A percentile compares a stretch with the other conserved stretches of the same genome.
phyloP scores from a whole-genome alignment of 306 rosid genomes.

The Cucurbita ficifolia region DNA sequence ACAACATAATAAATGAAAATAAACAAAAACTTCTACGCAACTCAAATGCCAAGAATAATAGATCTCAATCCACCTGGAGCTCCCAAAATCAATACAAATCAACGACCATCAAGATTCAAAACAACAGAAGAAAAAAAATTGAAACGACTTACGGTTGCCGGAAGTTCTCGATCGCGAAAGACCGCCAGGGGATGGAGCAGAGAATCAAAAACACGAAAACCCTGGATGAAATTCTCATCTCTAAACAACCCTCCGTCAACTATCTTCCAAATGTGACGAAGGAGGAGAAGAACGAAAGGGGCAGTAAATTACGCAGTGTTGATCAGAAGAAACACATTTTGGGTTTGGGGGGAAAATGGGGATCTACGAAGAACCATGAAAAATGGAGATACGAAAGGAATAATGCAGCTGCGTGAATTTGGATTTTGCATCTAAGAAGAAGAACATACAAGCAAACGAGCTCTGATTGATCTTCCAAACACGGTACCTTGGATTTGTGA shows the following conservation, averaged over 20 bases:
- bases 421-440: constrained; percentile 1
- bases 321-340: neutral
- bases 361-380: constrained; percentile 33
- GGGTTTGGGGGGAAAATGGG: constrained; percentile 22
- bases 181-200: constrained; percentile 28
- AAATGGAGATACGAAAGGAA: constrained; percentile 47
- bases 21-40: neutral
- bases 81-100: neutral
- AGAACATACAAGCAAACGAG: neutral
- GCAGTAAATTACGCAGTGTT: constrained; percentile 1
- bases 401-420: constrained; percentile 4
- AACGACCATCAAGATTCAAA: neutral
- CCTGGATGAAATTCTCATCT: constrained; percentile 32
- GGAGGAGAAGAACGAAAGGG: neutral
- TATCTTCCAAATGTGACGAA: constrained; percentile 15
- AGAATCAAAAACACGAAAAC: constrained; percentile 23
- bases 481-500: neutral
- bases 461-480: neutral
- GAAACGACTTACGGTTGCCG: constrained; percentile 62
- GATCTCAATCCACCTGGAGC: neutral
- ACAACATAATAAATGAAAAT: neutral
- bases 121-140: neutral
- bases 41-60: neutral
- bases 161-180: constrained; percentile 32
- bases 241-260: constrained; percentile 3